Evolutionary conservation across 257 asterid species (phyloP).

Genomic region (Ajuga chamaepitys): DNA sequence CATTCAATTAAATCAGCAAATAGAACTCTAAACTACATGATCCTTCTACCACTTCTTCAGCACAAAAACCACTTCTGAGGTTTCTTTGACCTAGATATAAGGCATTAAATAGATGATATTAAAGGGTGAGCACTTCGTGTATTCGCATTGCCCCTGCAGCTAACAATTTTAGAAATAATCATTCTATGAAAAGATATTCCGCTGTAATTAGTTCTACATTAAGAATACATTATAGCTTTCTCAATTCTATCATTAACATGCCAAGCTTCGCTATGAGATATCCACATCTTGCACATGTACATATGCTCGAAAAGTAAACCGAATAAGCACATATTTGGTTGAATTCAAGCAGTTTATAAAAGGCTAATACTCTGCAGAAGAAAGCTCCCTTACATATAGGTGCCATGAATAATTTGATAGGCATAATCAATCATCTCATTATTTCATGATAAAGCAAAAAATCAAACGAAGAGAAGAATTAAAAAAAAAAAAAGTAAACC

Average conservation of each 20-base stretch:
- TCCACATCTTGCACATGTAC: neutral
- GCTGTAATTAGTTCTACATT: neutral
- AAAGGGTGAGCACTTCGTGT: neutral
- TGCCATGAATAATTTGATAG: neutral
- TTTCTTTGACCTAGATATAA: neutral
- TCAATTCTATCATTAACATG: neutral
- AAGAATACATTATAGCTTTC: neutral
- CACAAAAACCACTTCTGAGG: neutral
- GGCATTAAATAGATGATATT: neutral
- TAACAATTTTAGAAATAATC: neutral
- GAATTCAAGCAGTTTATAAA: neutral
- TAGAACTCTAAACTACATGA: neutral
- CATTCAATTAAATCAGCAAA: neutral
- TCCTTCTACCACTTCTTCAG: neutral
- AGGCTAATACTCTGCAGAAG: neutral
- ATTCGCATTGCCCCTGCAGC: neutral
- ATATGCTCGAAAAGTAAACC: neutral
- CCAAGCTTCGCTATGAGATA: neutral
- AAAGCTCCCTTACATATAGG: neutral
- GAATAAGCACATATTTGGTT: neutral
- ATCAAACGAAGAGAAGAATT: neutral
- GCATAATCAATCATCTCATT: neutral
- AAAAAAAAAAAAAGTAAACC: slow-evolving; percentile 25
- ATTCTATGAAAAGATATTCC: neutral
- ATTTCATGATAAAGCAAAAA: neutral